phyloP scores from a whole-genome alignment of 2,329 filamentous ascomycete genomes.

The Arthrobotrys entomopaga region DNA sequence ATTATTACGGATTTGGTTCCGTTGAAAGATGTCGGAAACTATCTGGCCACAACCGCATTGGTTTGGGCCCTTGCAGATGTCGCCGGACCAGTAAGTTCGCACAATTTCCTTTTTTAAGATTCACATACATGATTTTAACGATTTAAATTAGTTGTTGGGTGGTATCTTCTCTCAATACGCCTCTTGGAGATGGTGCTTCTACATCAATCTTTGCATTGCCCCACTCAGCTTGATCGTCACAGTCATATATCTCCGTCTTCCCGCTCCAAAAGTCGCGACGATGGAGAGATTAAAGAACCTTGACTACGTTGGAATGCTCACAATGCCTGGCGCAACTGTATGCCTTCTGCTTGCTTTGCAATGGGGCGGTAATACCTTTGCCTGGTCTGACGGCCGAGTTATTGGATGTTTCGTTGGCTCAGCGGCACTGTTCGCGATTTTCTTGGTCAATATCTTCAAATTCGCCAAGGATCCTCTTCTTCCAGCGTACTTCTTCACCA shows the following conservation, averaged over 20 bases:
- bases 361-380: slow-evolving; percentile 70
- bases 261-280: slow-evolving; percentile 59
- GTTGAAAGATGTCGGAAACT: slow-evolving; percentile 58
- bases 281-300: slow-evolving; percentile 66
- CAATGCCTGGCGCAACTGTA: slow-evolving; percentile 70
- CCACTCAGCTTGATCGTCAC: slow-evolving; percentile 66
- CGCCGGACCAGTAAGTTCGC: slow-evolving; percentile 62
- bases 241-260: slow-evolving; percentile 65
- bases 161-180: slow-evolving; percentile 66
- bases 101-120: not conserved
- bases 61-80: slow-evolving; percentile 67
- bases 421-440: slow-evolving; percentile 64
- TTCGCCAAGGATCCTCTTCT: slow-evolving; percentile 66
- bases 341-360: slow-evolving; percentile 72
- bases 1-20: slow-evolving; percentile 62
- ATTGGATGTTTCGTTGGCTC: slow-evolving; percentile 68
- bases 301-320: slow-evolving; percentile 69
- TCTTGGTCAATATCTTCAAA: slow-evolving; percentile 66
- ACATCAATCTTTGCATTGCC: slow-evolving; percentile 70
- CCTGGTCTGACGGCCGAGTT: slow-evolving; percentile 68
- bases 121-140: slow-evolving; percentile 61
- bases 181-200: slow-evolving; percentile 69
- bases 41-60: slow-evolving; percentile 58
- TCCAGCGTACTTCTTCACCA: slow-evolving; percentile 67
- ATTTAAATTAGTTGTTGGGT: slow-evolving; percentile 61